These are phyloP conservation scores for Colletotrichum higginsianum DNA, from an alignment of 2,329 filamentous ascomycete genomes.

Conservation along the genomic window DNA sequence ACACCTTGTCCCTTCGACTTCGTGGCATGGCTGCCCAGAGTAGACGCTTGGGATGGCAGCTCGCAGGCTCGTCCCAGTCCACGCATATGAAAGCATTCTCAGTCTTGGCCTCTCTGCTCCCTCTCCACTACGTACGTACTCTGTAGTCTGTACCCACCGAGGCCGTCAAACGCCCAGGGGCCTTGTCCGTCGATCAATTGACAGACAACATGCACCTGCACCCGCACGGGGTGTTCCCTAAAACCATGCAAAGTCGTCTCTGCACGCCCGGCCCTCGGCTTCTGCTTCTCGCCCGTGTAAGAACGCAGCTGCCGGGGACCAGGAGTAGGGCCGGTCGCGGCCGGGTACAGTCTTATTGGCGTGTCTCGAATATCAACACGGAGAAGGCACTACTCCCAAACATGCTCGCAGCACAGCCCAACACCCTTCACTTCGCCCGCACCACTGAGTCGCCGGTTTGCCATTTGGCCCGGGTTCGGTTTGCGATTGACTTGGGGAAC, in stretches of 20 bases:
- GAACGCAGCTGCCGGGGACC: constrained; percentile 9
- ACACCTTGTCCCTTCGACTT: constrained; percentile 6
- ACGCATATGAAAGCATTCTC: constrained; percentile 10
- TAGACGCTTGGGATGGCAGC: constrained; percentile 27
- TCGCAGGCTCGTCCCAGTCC: constrained; percentile 25
- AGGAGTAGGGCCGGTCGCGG: constrained; percentile 1
- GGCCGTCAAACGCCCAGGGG: constrained; percentile 34
- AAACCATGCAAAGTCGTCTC: constrained; percentile 8
- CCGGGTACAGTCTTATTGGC: constrained; percentile 10
- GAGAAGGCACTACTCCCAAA: constrained; percentile 10
- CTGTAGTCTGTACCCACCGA: background rate
- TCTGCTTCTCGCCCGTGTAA: background rate
- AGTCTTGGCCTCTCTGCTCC: background rate
- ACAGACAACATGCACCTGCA: constrained; percentile 10
- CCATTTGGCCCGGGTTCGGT: background rate
- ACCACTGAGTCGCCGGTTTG: background rate
- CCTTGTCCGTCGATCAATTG: constrained; percentile 26
- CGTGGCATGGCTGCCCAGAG: constrained; percentile 29
- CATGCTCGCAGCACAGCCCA: constrained; percentile 18
- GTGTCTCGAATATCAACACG: constrained; percentile 32
- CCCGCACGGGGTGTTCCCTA: constrained; percentile 24
- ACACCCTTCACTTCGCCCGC: constrained; percentile 2
- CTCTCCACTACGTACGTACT: background rate
- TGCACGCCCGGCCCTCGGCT: background rate
- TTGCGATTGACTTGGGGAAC: background rate